Conservation (phyloP, 75 land plant species). For the Cryptomeria japonica region DNA sequence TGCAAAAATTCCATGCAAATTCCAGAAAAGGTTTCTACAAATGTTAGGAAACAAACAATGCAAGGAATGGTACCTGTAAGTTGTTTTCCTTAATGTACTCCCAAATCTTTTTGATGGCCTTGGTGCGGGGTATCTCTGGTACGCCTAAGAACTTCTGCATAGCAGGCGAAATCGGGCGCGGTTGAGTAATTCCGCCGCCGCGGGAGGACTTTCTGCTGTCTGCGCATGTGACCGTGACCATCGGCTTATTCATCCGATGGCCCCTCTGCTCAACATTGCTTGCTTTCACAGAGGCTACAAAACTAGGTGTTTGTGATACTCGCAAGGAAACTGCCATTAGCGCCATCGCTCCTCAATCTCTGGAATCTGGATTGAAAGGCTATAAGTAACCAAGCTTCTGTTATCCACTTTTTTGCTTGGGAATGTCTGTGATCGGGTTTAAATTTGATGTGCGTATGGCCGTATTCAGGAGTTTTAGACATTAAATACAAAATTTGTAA, state of each 20-base stretch:
- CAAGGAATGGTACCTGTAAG: constrained; percentile 52
- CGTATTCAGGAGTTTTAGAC: no score
- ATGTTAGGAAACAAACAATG: background rate
- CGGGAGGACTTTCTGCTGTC: constrained; percentile 17
- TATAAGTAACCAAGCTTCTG: background rate
- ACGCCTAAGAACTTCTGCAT: constrained; percentile 67
- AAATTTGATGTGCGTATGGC: no score
- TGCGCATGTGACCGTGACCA: constrained; percentile 9
- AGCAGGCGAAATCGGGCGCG: constrained; percentile 52
- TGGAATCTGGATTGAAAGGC: background rate
- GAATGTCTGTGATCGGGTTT: background rate
- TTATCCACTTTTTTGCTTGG: background rate
- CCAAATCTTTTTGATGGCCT: constrained; percentile 80
- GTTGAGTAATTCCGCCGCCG: constrained; percentile 42
- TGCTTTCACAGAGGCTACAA: background rate
- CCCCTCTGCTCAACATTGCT: background rate
- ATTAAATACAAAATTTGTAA: no score
- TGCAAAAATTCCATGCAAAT: background rate
- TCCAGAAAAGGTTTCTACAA: background rate
- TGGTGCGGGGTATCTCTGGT: constrained; percentile 63
- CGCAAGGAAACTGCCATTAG: constrained; percentile 3
- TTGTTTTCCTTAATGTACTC: constrained; percentile 68
- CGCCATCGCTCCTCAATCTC: background rate
- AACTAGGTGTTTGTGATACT: background rate
- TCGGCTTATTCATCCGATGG: background rate